A percentile compares a stretch with the other conserved stretches of the same genome.
Conservation (phyloP, 176 grass and related monocot genomes). For the Phoenix roebelenii region DNA sequence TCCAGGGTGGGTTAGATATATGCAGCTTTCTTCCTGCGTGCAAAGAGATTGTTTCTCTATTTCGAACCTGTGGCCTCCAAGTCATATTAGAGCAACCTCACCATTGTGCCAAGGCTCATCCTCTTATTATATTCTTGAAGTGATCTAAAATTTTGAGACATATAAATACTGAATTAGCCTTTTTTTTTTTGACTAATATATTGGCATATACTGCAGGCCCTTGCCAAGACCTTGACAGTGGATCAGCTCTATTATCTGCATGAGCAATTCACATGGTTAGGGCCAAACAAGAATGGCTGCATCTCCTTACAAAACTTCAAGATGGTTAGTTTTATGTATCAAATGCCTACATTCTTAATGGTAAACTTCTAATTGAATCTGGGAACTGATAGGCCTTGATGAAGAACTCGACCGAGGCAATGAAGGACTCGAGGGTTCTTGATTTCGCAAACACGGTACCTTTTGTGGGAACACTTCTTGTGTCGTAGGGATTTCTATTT, state of each 20-base stretch:
- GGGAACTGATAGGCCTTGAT: conserved; percentile 26
- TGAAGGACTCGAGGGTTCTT: conserved; percentile 38
- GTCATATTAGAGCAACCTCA: no score
- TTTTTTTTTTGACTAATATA: neutral
- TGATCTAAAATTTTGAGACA: no score
- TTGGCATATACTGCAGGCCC: conserved; percentile 26
- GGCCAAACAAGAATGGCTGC: conserved; percentile 43
- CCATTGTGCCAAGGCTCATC: no score
- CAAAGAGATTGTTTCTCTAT: no score
- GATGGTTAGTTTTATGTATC: conserved; percentile 25
- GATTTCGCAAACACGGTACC: conserved; percentile 34
- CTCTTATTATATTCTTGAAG: no score
- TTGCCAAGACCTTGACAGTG: conserved; percentile 47
- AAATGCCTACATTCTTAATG: no score
- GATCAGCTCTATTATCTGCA: conserved; percentile 35
- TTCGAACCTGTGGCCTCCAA: no score
- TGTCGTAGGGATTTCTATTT: no score
- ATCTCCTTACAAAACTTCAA: conserved; percentile 46
- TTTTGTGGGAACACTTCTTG: neutral
- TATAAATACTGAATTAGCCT: neutral
- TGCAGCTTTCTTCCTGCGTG: no score
- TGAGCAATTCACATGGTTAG: conserved; percentile 36
- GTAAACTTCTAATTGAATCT: conserved; percentile 7
- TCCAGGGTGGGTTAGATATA: no score
- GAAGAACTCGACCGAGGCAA: conserved; percentile 32